These are phyloP conservation scores for Cocos nucifera DNA, from an alignment of 176 grass and related monocot species.

Conservation along the genomic window DNA sequence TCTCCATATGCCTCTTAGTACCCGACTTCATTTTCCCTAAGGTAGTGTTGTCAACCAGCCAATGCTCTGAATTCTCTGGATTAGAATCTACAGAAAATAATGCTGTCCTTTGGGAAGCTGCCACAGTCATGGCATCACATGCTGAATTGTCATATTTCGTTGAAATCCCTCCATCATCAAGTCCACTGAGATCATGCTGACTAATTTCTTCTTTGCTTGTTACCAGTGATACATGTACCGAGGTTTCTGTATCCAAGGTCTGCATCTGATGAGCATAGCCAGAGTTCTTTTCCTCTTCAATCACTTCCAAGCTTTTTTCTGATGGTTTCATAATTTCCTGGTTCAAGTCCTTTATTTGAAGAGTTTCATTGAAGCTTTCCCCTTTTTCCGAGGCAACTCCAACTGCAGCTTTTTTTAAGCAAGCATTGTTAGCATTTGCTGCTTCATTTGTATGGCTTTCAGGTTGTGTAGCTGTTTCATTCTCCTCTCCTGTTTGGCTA, in stretches of 20 bases:
- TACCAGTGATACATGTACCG: neutral
- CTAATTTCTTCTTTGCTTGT: slow-evolving; percentile 2
- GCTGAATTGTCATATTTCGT: slow-evolving; percentile 21
- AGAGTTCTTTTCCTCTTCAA: slow-evolving; percentile 24
- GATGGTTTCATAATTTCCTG: slow-evolving; percentile 39
- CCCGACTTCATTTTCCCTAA: neutral
- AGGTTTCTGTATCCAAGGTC: neutral
- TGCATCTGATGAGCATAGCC: slow-evolving; percentile 26
- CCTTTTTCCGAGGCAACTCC: slow-evolving; percentile 24
- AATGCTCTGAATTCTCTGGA: neutral
- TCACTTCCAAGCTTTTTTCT: slow-evolving; percentile 11
- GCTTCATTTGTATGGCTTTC: slow-evolving; percentile 12
- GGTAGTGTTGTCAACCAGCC: neutral
- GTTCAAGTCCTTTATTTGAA: slow-evolving; percentile 29
- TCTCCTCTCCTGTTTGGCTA: slow-evolving; percentile 1
- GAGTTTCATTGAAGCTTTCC: slow-evolving; percentile 17
- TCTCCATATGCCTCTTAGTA: neutral
- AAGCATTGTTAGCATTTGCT: slow-evolving; percentile 13
- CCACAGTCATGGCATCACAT: slow-evolving; percentile 20
- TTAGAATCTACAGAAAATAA: slow-evolving; percentile 22
- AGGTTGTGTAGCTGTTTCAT: slow-evolving; percentile 1
- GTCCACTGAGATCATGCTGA: slow-evolving; percentile 3
- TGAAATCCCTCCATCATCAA: slow-evolving; percentile 26
- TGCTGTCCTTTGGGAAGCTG: slow-evolving; percentile 22
- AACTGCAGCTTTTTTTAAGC: slow-evolving; percentile 16